Percentiles rank a stretch among this genome's conserved stretches.
Conservation (phyloP, 2,329 filamentous ascomycete genomes). For the Parascedosporium putredinis region DNA sequence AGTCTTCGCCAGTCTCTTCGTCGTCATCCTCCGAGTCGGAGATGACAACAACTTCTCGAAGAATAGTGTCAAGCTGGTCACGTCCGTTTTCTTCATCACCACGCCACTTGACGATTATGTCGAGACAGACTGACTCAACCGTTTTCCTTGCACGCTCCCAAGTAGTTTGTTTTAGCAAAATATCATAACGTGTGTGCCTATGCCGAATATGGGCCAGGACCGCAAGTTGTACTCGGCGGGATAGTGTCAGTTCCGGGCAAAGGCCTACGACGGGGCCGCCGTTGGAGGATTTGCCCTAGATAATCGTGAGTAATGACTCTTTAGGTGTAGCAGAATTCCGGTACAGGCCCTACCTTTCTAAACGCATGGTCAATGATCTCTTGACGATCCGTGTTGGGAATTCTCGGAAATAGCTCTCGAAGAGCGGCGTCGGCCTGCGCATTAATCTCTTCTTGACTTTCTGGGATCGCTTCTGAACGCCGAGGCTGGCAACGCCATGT, state of each 20-base stretch:
- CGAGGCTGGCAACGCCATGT: slow-evolving; percentile 15
- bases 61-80: slow-evolving; percentile 56
- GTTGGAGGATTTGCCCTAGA: slow-evolving; percentile 38
- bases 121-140: slow-evolving; percentile 50
- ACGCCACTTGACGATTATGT: slow-evolving; percentile 61
- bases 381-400: slow-evolving; percentile 53
- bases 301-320: slow-evolving; percentile 1
- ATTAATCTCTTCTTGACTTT: slow-evolving; percentile 49
- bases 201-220: slow-evolving; percentile 58
- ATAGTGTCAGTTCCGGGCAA: slow-evolving; percentile 43
- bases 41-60: slow-evolving; percentile 56
- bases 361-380: slow-evolving; percentile 54
- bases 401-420: slow-evolving; percentile 53
- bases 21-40: slow-evolving; percentile 46
- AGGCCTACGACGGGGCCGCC: slow-evolving; percentile 48
- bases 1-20: slow-evolving; percentile 16
- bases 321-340: background rate
- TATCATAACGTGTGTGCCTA: slow-evolving; percentile 55
- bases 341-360: slow-evolving; percentile 41
- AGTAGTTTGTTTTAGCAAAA: slow-evolving; percentile 44
- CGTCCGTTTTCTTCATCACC: slow-evolving; percentile 59
- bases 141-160: slow-evolving; percentile 51
- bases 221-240: slow-evolving; percentile 53
- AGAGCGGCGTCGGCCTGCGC: slow-evolving; percentile 51
- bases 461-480: slow-evolving; percentile 45